Evolutionary conservation across 371 early-diverging fungal genomes (phyloP), one percentile per base, ranked within the genome.

Genomic region (Phascolomyces articulosus): DNA sequence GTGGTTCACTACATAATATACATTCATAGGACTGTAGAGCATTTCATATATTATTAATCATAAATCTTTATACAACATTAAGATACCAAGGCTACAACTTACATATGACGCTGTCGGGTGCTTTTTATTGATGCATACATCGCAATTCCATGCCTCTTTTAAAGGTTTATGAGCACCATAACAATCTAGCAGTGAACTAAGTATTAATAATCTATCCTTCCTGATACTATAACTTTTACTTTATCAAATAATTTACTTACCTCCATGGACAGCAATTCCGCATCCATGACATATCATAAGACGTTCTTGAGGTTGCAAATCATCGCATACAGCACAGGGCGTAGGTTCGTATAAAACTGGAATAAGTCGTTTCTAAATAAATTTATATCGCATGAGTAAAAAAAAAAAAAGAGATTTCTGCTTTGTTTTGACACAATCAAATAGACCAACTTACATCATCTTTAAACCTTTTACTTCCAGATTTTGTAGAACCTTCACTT

Each of bases 211-310:
- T 1, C 2, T 16, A 47, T 1, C 27, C 44, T 4, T 23, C 44
- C 13, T n/a, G 48, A 20, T 16, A 2, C 16, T 60, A 8, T 34
- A 44, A 24, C 7, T 20, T 0, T 11, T 34, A 34, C n/a, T n/a
- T 58, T 29, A 23, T 3, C 1, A 18, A 2, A 8, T 16, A 26
- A 24, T 28, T 13, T 8, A 16, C 29, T 64, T 82, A 86, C 84
- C 87, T 55, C 70, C 71, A 66, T 91, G 91, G 13, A 89, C 88
- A 41, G 84, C 77, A 62, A 91, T 69, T 2, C 81, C 83, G 64
- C 91, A 91, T 20, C 73, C 82, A n/a, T 79, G 73, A 62, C 91
- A 91, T 26, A 71, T 71, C 41, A 87, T 64, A 9, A 84, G 48
- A 2, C 65, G 70, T 10, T 75, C 69, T 16, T 65, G 24, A 13